A percentile compares a stretch with the other conserved stretches of the same genome.
These are phyloP conservation scores for Anisogramma anomala DNA, from an alignment of 2,329 filamentous ascomycete genomes.

Conservation along the genomic window DNA sequence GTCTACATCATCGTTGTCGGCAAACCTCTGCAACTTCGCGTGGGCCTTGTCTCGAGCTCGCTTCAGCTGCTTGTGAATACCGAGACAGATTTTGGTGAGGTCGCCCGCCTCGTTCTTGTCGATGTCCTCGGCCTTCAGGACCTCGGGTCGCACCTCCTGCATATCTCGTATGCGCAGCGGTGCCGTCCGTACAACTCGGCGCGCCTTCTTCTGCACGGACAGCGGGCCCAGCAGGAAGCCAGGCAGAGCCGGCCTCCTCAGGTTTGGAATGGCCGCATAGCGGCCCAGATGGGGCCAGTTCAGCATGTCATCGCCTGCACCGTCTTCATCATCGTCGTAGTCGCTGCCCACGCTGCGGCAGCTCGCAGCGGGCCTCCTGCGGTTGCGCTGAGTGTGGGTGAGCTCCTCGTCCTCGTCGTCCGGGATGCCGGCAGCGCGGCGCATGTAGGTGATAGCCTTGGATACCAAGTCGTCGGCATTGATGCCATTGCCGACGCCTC, in stretches of 20 bases:
- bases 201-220: conserved; percentile 73
- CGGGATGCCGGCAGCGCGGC: conserved; percentile 45
- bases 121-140: conserved; percentile 63
- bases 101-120: conserved; percentile 67
- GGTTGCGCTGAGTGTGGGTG: conserved; percentile 36
- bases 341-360: conserved; percentile 27
- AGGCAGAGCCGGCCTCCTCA: conserved; percentile 62
- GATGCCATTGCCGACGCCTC: conserved; percentile 61
- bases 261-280: conserved; percentile 61
- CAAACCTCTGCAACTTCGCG: conserved; percentile 29
- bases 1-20: conserved; percentile 34
- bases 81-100: conserved; percentile 64
- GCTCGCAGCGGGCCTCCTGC: conserved; percentile 20
- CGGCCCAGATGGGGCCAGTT: conserved; percentile 80
- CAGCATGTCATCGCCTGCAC: conserved; percentile 62
- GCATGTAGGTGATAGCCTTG: conserved; percentile 84
- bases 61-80: conserved; percentile 54
- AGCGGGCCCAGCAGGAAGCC: conserved; percentile 82
- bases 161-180: conserved; percentile 57
- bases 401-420: conserved; percentile 40
- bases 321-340: conserved; percentile 50
- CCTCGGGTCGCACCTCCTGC: conserved; percentile 63
- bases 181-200: conserved; percentile 57
- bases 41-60: conserved; percentile 36
- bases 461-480: conserved; percentile 87